phyloP scores from a whole-genome alignment of 1,284 basidiomycete species.

The Ganoderma multipileum region DNA sequence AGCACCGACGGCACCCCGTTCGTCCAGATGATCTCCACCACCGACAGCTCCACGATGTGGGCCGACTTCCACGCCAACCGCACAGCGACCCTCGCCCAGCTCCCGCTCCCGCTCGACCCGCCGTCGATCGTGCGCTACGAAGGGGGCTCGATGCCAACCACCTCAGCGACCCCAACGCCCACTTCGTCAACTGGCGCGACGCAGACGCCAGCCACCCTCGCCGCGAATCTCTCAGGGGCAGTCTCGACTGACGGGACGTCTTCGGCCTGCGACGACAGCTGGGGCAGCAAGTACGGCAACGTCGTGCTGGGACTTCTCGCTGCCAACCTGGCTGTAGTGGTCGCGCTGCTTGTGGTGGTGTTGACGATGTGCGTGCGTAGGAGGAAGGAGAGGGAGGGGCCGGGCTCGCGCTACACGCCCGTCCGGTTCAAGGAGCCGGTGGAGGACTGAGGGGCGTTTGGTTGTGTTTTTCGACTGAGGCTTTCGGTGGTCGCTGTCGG shows the following conservation, averaged over 20 bases:
- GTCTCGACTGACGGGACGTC: neutral
- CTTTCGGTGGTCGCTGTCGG: neutral
- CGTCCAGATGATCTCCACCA: conserved; percentile 42
- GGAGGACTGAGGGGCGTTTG: conserved; percentile 6
- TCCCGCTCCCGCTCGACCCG: conserved; percentile 13
- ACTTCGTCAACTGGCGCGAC: conserved; percentile 2
- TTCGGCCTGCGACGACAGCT: neutral
- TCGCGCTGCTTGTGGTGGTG: conserved; percentile 9
- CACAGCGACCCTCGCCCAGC: conserved; percentile 26
- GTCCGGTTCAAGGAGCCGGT: conserved; percentile 13
- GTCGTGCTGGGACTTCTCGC: conserved; percentile 14
- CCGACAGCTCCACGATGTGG: conserved; percentile 29
- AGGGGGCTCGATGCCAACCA: neutral
- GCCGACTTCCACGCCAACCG: conserved; percentile 23
- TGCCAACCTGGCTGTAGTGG: conserved; percentile 10
- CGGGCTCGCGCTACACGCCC: conserved; percentile 5
- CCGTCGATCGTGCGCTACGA: neutral
- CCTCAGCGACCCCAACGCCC: neutral
- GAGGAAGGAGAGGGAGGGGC: conserved; percentile 3
- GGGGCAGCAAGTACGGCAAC: conserved; percentile 13
- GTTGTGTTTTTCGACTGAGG: neutral
- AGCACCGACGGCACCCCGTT: conserved; percentile 38
- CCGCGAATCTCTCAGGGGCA: neutral
- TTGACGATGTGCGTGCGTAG: conserved; percentile 16
- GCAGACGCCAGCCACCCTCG: neutral